Percentiles rank a stretch among this genome's conserved stretches.
Conservation (phyloP, 129 eudicot genomes). For the Chrysanthemum seticuspe region DNA sequence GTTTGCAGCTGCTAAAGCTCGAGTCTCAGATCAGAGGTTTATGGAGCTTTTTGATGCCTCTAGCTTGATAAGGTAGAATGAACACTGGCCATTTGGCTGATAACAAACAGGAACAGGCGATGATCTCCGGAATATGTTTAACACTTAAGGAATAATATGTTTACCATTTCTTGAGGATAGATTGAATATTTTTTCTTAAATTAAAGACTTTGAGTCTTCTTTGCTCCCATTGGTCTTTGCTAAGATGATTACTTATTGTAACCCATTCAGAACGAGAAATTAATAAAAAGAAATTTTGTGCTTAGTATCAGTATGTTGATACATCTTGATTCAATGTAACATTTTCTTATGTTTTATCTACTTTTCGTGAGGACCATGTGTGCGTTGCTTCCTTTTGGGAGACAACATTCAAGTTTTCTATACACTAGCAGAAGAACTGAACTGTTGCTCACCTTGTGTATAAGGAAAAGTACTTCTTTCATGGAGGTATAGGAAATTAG, state of each 20-base stretch:
- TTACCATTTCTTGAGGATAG: slow-evolving; percentile 37
- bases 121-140: slow-evolving; percentile 32
- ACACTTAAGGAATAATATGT: slow-evolving; percentile 30
- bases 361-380: not conserved
- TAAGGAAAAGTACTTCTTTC: not conserved
- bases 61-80: slow-evolving; percentile 38
- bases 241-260: slow-evolving; percentile 15
- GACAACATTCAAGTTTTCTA: slow-evolving; percentile 3
- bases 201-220: slow-evolving; percentile 16
- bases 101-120: slow-evolving; percentile 14
- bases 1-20: slow-evolving; percentile 94
- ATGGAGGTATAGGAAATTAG: not conserved
- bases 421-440: slow-evolving; percentile 2
- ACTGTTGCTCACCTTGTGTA: not conserved
- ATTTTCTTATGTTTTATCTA: not conserved
- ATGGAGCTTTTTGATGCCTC: slow-evolving; percentile 85
- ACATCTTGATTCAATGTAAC: not conserved
- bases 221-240: slow-evolving; percentile 20
- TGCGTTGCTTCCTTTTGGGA: not conserved
- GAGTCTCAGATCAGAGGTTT: slow-evolving; percentile 85
- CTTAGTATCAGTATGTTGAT: not conserved
- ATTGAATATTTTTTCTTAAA: slow-evolving; percentile 12
- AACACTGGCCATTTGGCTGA: slow-evolving; percentile 20
- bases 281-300: not conserved
- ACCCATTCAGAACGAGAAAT: not conserved